Conservation (phyloP, 2,329 filamentous ascomycete genomes). For the Aciculosporium take region DNA sequence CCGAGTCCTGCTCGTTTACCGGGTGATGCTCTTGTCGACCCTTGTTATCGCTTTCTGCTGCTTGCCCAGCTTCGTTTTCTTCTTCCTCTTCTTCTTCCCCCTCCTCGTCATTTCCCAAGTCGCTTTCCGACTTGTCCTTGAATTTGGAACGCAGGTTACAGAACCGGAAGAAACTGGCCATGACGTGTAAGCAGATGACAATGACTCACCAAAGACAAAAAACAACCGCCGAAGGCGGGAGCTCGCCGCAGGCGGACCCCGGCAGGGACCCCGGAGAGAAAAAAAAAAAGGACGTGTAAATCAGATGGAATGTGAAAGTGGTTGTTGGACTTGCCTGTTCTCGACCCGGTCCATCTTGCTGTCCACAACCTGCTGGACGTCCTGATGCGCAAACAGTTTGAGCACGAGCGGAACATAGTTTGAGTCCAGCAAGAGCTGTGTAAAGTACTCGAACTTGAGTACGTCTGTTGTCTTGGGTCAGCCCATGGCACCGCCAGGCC, state of each 20-base stretch:
- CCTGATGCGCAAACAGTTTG: constrained; percentile 88
- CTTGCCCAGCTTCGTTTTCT: constrained; percentile 9
- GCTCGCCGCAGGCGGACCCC: too few relatives aligned
- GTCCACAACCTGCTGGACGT: constrained; percentile 80
- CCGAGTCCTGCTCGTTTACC: constrained; percentile 16
- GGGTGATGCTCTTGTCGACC: constrained; percentile 16
- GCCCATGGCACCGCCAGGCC: not conserved
- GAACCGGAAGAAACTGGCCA: constrained; percentile 70
- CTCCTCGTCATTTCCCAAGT: constrained; percentile 14
- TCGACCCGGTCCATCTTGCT: constrained; percentile 72
- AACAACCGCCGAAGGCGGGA: too few relatives aligned
- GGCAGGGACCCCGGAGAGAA: too few relatives aligned
- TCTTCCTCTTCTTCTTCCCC: constrained; percentile 12
- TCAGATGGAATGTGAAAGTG: too few relatives aligned
- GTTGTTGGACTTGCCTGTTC: constrained; percentile 45
- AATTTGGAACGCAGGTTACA: constrained; percentile 56
- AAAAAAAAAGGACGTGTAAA: too few relatives aligned
- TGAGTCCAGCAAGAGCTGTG: constrained; percentile 82
- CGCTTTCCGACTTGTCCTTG: constrained; percentile 20
- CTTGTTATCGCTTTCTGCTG: constrained; percentile 20
- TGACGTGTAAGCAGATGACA: not conserved
- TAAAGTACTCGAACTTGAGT: constrained; percentile 89
- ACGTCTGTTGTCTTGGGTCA: constrained; percentile 44
- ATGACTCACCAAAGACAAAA: not conserved
- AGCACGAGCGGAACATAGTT: constrained; percentile 88